Evolutionary conservation across 768 basidiomycete genomes (phyloP).

Genomic region (Amanita muscaria): DNA sequence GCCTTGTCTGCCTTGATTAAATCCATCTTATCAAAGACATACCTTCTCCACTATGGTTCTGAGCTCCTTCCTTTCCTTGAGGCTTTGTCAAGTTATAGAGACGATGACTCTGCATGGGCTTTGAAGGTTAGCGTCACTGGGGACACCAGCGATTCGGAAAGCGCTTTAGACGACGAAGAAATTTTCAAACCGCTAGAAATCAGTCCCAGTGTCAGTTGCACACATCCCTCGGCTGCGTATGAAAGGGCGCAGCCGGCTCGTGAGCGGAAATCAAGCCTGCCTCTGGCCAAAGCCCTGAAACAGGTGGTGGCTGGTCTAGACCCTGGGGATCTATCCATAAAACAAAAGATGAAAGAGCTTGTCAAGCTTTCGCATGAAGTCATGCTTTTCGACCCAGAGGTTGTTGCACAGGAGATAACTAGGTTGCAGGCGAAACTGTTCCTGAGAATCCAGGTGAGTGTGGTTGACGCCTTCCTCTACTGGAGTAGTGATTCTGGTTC

Average conservation of each 20-base stretch:
- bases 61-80: constrained; percentile 79
- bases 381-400: constrained; percentile 44
- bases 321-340: constrained; percentile 33
- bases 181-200: constrained; percentile 29
- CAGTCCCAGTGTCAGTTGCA: constrained; percentile 10
- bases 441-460: constrained; percentile 59
- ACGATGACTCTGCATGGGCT: constrained; percentile 71
- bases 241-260: constrained; percentile 25
- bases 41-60: constrained; percentile 78
- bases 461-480: constrained; percentile 7
- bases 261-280: constrained; percentile 66
- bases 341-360: constrained; percentile 57
- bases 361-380: constrained; percentile 50
- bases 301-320: constrained; percentile 26
- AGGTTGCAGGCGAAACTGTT: constrained; percentile 63
- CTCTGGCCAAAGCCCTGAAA: constrained; percentile 40
- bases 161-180: constrained; percentile 46
- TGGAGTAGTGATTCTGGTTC: constrained; percentile 7
- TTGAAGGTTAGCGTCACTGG: constrained; percentile 51
- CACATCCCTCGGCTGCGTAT: constrained; percentile 13
- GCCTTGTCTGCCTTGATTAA: constrained; percentile 71
- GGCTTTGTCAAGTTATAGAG: constrained; percentile 49
- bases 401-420: constrained; percentile 84
- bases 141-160: constrained; percentile 57
- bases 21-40: constrained; percentile 70